Percentiles rank a stretch among this genome's conserved stretches.
These are phyloP conservation scores for Cornus kousa DNA, from an alignment of 148 eudicot genomes.

Conservation along the genomic window DNA sequence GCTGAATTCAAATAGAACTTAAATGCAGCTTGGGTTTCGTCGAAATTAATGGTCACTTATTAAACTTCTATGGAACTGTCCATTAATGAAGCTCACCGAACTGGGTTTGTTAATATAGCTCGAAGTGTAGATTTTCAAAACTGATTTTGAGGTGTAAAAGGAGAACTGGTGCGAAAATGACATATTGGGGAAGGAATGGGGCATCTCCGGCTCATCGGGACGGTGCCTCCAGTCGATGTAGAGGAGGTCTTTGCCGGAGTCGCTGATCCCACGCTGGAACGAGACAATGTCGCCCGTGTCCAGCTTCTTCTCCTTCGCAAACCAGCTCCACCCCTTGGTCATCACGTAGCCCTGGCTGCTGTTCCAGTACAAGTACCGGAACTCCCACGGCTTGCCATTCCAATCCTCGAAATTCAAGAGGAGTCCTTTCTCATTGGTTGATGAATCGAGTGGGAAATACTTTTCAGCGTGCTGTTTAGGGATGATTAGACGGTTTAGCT, in stretches of 20 bases:
- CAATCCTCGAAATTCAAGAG: conserved; percentile 69
- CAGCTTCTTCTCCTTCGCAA: conserved; percentile 83
- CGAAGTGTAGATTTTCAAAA: too few relatives aligned
- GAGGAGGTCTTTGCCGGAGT: conserved; percentile 37
- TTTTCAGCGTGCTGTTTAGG: conserved; percentile 89
- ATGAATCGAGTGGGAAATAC: conserved; percentile 74
- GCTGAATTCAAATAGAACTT: too few relatives aligned
- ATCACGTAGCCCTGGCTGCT: conserved; percentile 91
- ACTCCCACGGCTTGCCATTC: conserved; percentile 71
- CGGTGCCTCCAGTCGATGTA: conserved; percentile 84
- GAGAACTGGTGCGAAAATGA: conserved; percentile 20
- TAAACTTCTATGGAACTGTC: too few relatives aligned
- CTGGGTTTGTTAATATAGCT: too few relatives aligned
- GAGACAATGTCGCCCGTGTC: conserved; percentile 76
- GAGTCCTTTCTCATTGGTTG: conserved; percentile 59
- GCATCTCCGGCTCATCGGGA: conserved; percentile 28
- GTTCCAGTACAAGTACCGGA: conserved; percentile 81
- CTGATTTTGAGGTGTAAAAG: too few relatives aligned
- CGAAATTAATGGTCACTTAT: too few relatives aligned
- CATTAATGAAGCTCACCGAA: too few relatives aligned
- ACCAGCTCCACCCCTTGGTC: conserved; percentile 89
- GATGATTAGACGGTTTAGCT: conserved; percentile 69
- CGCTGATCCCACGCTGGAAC: conserved; percentile 56
- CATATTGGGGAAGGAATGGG: neutral
- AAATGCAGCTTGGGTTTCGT: too few relatives aligned